phyloP scores from a whole-genome alignment of 257 asterid genomes.

The Craterostigma plantagineum region DNA sequence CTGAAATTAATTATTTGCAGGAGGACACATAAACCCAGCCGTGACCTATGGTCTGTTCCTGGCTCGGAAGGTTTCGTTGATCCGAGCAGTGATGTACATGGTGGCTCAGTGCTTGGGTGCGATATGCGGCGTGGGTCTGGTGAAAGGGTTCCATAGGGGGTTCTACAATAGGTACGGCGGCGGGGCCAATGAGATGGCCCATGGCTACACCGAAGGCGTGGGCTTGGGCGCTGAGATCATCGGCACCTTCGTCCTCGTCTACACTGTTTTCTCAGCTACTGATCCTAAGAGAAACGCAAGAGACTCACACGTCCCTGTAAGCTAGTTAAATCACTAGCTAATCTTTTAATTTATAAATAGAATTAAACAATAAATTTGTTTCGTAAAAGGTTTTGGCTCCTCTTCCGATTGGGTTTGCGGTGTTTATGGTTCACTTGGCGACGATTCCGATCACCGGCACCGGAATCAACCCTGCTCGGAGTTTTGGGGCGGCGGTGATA shows the following conservation, averaged over 20 bases:
- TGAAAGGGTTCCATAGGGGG: conserved; percentile 18
- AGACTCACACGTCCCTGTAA: conserved; percentile 38
- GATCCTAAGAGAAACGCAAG: conserved; percentile 42
- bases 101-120: conserved; percentile 32
- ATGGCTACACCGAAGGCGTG: conserved; percentile 14
- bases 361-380: too few relatives aligned
- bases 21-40: conserved; percentile 29
- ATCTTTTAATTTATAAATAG: too few relatives aligned
- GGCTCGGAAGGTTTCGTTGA: conserved; percentile 28
- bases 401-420: conserved; percentile 27
- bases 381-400: conserved; percentile 18
- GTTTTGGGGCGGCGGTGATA: not conserved
- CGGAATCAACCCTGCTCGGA: not conserved
- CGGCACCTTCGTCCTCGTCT: too few relatives aligned
- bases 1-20: conserved; percentile 9
- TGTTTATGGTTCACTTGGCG: conserved; percentile 25
- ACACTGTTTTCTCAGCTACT: conserved; percentile 20
- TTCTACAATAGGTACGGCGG: conserved; percentile 20
- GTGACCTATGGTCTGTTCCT: conserved; percentile 20
- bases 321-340: too few relatives aligned
- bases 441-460: conserved; percentile 10
- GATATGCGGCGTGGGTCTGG: conserved; percentile 29
- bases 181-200: conserved; percentile 17
- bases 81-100: conserved; percentile 24
- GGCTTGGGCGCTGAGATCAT: conserved; percentile 24